A percentile compares a stretch with the other conserved stretches of the same genome.
These are phyloP conservation scores for Mycena kentingensis DNA, from an alignment of 768 basidiomycete species.

Conservation along the genomic window DNA sequence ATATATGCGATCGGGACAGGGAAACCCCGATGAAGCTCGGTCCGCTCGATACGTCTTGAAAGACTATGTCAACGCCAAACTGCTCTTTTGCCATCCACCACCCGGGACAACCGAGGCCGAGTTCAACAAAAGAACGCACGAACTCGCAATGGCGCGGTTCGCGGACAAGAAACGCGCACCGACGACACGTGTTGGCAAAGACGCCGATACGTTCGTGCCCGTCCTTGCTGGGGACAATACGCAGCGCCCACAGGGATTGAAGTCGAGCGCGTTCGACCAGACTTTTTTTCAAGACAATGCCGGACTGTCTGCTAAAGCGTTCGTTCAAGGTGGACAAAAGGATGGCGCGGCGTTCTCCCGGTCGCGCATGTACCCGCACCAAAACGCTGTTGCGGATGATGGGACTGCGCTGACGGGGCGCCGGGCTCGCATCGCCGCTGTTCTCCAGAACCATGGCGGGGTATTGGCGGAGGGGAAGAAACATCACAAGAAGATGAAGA, in stretches of 20 bases:
- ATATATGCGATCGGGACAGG: conserved; percentile 90
- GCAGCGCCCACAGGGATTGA: conserved; percentile 35
- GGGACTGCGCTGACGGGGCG: conserved; percentile 60
- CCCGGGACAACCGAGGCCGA: conserved; percentile 62
- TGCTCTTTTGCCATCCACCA: conserved; percentile 90
- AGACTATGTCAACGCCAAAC: conserved; percentile 94
- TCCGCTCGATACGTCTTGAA: conserved; percentile 91
- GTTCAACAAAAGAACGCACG: conserved; percentile 77
- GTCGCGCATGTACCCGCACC: conserved; percentile 75
- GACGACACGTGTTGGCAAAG: conserved; percentile 79
- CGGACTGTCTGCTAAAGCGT: conserved; percentile 57
- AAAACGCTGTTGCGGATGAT: conserved; percentile 76
- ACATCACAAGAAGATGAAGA: conserved; percentile 79
- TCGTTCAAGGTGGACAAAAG: conserved; percentile 55
- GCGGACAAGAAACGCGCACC: conserved; percentile 89
- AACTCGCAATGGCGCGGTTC: conserved; percentile 57
- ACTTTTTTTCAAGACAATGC: conserved; percentile 75
- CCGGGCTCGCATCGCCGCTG: conserved; percentile 43
- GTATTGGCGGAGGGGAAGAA: conserved; percentile 61
- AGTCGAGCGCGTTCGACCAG: conserved; percentile 72
- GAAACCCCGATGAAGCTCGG: conserved; percentile 95
- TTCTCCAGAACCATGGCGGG: conserved; percentile 43
- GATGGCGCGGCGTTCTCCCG: conserved; percentile 66
- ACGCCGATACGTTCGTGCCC: conserved; percentile 79
- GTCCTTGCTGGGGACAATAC: conserved; percentile 30